Evolutionary conservation across 1,284 basidiomycete genomes (phyloP), one percentile per base, ranked within the genome.

Genomic region (Pseudozyma hubeiensis): DNA sequence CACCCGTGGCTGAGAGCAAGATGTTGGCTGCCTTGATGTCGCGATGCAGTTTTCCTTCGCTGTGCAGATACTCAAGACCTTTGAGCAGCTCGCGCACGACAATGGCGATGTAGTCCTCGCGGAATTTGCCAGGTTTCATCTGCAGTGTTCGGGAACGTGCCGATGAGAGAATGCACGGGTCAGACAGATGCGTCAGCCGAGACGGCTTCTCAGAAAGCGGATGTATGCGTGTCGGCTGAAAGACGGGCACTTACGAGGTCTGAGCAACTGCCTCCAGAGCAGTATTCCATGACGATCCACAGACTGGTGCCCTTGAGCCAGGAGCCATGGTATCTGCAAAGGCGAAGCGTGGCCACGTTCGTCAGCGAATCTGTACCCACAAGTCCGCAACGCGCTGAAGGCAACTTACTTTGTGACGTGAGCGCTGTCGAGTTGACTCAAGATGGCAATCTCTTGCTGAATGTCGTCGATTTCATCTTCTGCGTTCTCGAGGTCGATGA

Each of bases 401-500:
- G 14, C 30, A 17, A 78, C 78, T 62, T 53, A 81, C 92, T 94
- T 94, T 70, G 96, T 99, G 64, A 99, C 95, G 86, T 92, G 91
- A 40, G 92, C 90, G 49, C 94, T 97, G 86, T 98, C 96, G 73
- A 99, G 86, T 85, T 98, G 96, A n/a, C 93, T 94, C 19, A 99
- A 89, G 73, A 98, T 98, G 85, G 96, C 93, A 69, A 99, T 99
- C 86, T 99, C 97, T 85, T 97, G 94, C 81, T 99, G 96, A 64
- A 99, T 98, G 86, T 99, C 96, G 85, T 97, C 95, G 84, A 99
- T 97, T 87, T 99, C 97, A 83, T 99, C 97, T 85, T 98, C 96
- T 53, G 96, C 95, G 81, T 93, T 94, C 86, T 99, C 96, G 39
- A 99, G 89, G 87, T 99, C 94, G 85, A 99, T 98, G 77, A 98